A percentile compares a stretch with the other conserved stretches of the same genome.
These are phyloP conservation scores for Xenosphaeropsis pyriputrescens DNA, from an alignment of 2,329 filamentous ascomycete species.

Conservation along the genomic window DNA sequence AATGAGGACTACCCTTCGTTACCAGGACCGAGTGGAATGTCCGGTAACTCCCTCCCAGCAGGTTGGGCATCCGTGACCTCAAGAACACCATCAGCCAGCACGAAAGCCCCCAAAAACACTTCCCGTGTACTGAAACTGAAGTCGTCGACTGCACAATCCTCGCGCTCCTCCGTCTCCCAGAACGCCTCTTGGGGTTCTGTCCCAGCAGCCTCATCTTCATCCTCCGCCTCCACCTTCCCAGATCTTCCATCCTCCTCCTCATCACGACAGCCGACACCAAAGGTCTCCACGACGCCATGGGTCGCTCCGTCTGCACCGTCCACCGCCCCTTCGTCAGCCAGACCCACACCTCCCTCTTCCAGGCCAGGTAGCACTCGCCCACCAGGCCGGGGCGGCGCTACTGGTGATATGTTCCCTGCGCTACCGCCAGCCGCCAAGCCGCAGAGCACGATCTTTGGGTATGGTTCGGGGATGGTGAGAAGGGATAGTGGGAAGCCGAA, in stretches of 20 bases:
- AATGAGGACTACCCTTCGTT: slow-evolving; percentile 91
- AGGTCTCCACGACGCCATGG: slow-evolving; percentile 18
- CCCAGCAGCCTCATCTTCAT: slow-evolving; percentile 6
- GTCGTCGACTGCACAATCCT: slow-evolving; percentile 54
- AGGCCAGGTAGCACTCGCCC: slow-evolving; percentile 6
- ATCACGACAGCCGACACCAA: slow-evolving; percentile 9
- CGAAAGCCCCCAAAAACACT: slow-evolving; percentile 39
- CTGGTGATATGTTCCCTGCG: slow-evolving; percentile 61
- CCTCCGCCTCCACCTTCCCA: slow-evolving; percentile 27
- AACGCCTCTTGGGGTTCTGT: slow-evolving; percentile 34
- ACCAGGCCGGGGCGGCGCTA: slow-evolving; percentile 1
- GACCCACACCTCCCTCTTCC: slow-evolving; percentile 9
- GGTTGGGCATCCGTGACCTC: slow-evolving; percentile 15
- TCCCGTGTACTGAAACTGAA: slow-evolving; percentile 50
- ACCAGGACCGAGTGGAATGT: slow-evolving; percentile 56
- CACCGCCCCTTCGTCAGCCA: slow-evolving; percentile 13
- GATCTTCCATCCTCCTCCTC: slow-evolving; percentile 11
- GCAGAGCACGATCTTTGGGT: slow-evolving; percentile 45
- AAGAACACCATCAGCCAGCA: slow-evolving; percentile 26
- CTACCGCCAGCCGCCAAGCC: slow-evolving; percentile 65
- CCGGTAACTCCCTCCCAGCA: slow-evolving; percentile 15
- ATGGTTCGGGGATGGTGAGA: slow-evolving; percentile 38
- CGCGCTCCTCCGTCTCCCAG: slow-evolving; percentile 39
- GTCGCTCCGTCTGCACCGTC: slow-evolving; percentile 20
- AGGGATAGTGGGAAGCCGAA: slow-evolving; percentile 29